Base-by-base conservation (phyloP, 129 eudicot species). In the Flaveria robusta region DNA sequence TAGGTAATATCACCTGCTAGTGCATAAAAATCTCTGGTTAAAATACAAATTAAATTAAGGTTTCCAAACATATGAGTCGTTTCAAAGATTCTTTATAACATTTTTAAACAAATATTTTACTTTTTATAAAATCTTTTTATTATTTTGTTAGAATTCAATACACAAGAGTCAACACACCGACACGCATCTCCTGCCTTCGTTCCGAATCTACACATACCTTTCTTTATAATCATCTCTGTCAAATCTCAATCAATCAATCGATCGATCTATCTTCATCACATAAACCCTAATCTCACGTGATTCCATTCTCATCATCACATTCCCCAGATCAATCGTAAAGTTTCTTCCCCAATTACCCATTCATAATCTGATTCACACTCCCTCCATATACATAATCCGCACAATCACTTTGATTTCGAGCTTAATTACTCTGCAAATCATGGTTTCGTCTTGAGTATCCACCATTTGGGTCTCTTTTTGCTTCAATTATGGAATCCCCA, bases 401-500 rank as follows among this genome's bases (percentile, higher is more conserved):
- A 0, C 73, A 81, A 70, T 63, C 47, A 41, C 4, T 74, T 62
- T 9, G 24, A 77, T 66, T 52, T 14, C 45, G 1, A 67, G n/a
- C 74, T 70, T 70, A 4, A 62, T 64, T 52, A 39, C 72, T n/a
- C 54, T 18, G 56, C 51, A 71, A 20, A 68, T 69, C 58, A 2
- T 62, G 63, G 13, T 0, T 43, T 52, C 50, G 29, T 24, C 24
- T 60, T 45, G 50, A 63, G 6, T 7, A 27, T 2, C 27, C 42
- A 65, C 42, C 68, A 43, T 8, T 43, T 43, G 0, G 49, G 3
- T 6, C 0, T 15, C 1, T 12, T 73, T 19, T 23, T n/a, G 23
- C 19, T 20, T 31, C 81, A 58, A 74, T 67, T 43, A 91, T 91
- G 97, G 97, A 91, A 42, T 66, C 79, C 49, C 70, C 87, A 13